Percentiles rank a stretch among this genome's conserved stretches.
phyloP scores from a whole-genome alignment of 164 flowering plant genomes.

The grape (Vitis vinifera) region DNA sequence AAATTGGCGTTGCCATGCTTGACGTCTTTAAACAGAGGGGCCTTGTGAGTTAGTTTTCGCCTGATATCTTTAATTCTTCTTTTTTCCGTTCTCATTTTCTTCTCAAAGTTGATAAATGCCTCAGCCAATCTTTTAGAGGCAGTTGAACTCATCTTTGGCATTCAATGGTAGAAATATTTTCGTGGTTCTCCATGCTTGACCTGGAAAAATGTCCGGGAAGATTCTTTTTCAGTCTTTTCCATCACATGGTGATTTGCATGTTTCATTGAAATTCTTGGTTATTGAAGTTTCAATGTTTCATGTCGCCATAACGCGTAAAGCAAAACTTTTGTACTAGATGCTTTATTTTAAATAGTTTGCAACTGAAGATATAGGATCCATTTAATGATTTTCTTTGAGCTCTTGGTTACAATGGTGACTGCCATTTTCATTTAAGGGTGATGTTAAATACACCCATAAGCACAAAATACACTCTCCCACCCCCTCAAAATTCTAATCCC shows the following conservation, averaged over 20 bases:
- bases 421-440: no score
- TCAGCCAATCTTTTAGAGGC: background rate
- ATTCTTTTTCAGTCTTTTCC: background rate
- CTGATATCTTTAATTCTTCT: no score
- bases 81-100: background rate
- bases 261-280: background rate
- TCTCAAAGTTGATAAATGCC: background rate
- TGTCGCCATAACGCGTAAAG: no score
- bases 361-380: no score
- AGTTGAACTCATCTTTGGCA: background rate
- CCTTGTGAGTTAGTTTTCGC: constrained; percentile 31
- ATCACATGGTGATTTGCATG: background rate
- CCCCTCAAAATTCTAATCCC: no score
- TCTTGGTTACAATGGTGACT: no score
- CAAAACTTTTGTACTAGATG: no score
- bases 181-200: background rate
- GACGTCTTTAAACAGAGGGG: constrained; percentile 63
- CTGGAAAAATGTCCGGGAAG: background rate
- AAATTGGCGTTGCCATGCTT: constrained; percentile 60
- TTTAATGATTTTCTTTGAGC: no score
- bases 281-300: background rate
- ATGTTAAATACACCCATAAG: no score
- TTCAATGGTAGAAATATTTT: background rate
- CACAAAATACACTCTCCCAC: no score
- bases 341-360: no score